Evolutionary conservation across 768 basidiomycete species (phyloP), one percentile per base, ranked within the genome.

Genomic region (Mycena polygramma): DNA sequence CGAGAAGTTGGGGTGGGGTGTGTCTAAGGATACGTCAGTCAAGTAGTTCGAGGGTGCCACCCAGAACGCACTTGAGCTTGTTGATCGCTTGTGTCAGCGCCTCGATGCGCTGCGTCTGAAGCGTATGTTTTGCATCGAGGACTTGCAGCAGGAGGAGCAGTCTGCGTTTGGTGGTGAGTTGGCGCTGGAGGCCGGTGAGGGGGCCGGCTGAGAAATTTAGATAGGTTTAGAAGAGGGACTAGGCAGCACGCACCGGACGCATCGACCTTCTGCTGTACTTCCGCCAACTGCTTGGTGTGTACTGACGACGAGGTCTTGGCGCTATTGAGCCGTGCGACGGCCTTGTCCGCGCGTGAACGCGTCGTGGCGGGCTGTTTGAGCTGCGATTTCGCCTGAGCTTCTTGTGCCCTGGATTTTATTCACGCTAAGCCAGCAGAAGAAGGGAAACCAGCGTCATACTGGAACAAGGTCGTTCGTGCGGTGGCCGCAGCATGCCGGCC

Each of bases 301-400:
- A 74, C 41, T 24, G 41, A 52, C 20, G 52, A 63, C 6, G 71
- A 54, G n/a, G 72, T 61, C 53, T 54, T 70, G 8, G 71, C 63
- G 46, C 66, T 65, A 0, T 51, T 48, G 20, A 72, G 63, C 10
- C 68, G 66, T 35, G 70, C 71, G 17, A 53, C 51, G 6, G 71
- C 71, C 15, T 70, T 67, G n/a, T 74, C 71, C 14, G 49, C 68
- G 24, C 37, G 43, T 8, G 71, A 63, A 51, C 71, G 63, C 22
- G 67, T 63, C 55, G 63, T 74, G 57, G 62, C 61, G 15, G 71
- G 71, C 43, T 72, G 71, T 19, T 69, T 68, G 30, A 72, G 58
- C 22, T 63, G 49, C 1, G 72, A 69, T 41, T 66, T 70, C 15
- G 57, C 19, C 26, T 60, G 70, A 4, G 37, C 58, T n/a, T 61